Base-by-base conservation (phyloP, 2,329 filamentous ascomycete genomes). In the Beauveria sp. region DNA sequence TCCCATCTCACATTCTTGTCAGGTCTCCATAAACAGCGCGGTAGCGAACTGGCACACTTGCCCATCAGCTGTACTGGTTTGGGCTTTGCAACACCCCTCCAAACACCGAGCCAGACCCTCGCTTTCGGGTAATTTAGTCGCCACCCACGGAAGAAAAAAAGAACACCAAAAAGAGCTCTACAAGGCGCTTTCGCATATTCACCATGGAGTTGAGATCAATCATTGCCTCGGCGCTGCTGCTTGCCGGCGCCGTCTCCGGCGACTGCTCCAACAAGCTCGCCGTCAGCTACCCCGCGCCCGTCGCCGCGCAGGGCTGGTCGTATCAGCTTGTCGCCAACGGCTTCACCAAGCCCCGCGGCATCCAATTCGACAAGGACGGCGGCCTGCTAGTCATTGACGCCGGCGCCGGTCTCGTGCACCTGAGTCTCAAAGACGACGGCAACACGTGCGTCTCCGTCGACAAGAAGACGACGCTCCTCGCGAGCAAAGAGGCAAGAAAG, bases 331-430 rank as follows among this genome's bases (percentile, higher is more conserved):
- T 80, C 24, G 75, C 74, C 45, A 74, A 72, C 28, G 73, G 73
- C 18, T 67, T 81, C 53, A 72, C 66, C 5, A 72, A 70, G 12
- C 80, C 80, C 1, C 74, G 80, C 14, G 71, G 75, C 52, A 73
- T 83, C 55, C 67, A 75, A 5, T 78, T 82, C 60, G 81, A 83
- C 64, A 66, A 63, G 5, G 70, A 72, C 40, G 79, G 79, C 5
- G 75, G 72, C 3, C 70, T 83, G 16, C 70, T 83, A 2, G 73
- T 82, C 18, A 69, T 81, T 46, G 76, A 81, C 57, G 65, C 70
- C 1, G 73, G 75, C 8, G 68, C 66, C 2, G 79, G 80, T 2
- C 72, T 83, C 40, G 67, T 72, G 18, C 75, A 71, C 30, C 61
- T 81, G 49, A 68, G 68, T 1, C 69, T 81, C 38, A 67, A 74